Evolutionary conservation across 495 filamentous ascomycete genomes (phyloP).

Genomic region (Barbatosphaeria neglecta): DNA sequence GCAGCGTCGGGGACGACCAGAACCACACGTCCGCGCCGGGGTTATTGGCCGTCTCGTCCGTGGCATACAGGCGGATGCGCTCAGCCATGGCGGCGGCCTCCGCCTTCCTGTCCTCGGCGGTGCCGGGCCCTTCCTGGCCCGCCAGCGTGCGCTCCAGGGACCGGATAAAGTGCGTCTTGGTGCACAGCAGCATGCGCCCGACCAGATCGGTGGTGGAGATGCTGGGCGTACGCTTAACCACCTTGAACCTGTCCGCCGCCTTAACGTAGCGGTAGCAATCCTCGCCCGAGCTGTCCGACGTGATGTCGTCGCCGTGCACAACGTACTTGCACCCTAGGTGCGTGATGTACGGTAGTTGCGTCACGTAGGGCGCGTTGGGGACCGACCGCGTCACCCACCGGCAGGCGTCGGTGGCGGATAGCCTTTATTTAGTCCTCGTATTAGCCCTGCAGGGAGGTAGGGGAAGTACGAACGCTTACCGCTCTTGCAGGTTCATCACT

Average conservation of each 20-base stretch:
- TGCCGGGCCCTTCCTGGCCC: constrained; percentile 62
- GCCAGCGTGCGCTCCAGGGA: constrained; percentile 54
- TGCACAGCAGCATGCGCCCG: constrained; percentile 91
- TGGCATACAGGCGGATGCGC: constrained; percentile 73
- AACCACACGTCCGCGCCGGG: constrained; percentile 71
- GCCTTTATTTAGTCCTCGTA: constrained; percentile 10
- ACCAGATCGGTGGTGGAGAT: constrained; percentile 97
- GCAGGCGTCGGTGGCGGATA: constrained; percentile 76
- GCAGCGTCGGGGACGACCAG: constrained; percentile 58
- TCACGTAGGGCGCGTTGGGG: constrained; percentile 87
- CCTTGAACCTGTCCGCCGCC: constrained; percentile 76
- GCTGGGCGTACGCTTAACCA: constrained; percentile 90
- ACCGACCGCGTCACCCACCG: constrained; percentile 82
- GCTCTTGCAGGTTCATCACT: constrained; percentile 87
- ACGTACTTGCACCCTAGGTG: constrained; percentile 91
- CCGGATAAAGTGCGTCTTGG: constrained; percentile 75
- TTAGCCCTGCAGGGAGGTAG: constrained; percentile 1
- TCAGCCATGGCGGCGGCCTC: constrained; percentile 51
- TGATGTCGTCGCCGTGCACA: constrained; percentile 96
- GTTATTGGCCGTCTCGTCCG: constrained; percentile 60
- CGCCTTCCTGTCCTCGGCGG: constrained; percentile 48
- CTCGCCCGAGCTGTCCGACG: constrained; percentile 77
- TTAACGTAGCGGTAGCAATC: constrained; percentile 98
- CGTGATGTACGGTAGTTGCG: constrained; percentile 81
- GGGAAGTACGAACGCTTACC: constrained; percentile 35